Conservation (phyloP, 2,329 filamentous ascomycete genomes). For the Diaporthe batatas region DNA sequence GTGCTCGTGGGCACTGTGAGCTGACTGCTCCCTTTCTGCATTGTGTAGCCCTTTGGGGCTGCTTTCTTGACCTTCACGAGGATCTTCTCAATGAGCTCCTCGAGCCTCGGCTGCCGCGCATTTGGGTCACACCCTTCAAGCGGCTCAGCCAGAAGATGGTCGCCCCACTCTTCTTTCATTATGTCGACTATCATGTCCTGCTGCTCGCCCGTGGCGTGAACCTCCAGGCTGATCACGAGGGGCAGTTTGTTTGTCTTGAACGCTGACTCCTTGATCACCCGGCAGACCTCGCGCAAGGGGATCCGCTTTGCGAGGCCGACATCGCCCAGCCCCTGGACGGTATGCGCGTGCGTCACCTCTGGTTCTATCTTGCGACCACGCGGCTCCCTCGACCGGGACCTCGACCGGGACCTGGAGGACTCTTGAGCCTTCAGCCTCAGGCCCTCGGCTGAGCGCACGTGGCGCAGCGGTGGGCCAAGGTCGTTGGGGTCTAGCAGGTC, state of each 20-base stretch:
- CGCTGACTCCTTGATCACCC: constrained; percentile 81
- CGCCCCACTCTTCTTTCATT: constrained; percentile 90
- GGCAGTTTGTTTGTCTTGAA: constrained; percentile 83
- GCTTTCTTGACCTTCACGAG: constrained; percentile 83
- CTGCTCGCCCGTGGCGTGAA: constrained; percentile 85
- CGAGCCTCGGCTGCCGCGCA: constrained; percentile 75
- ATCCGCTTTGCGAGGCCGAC: constrained; percentile 90
- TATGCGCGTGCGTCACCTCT: constrained; percentile 78
- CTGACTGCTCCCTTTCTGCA: constrained; percentile 46
- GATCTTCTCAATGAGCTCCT: constrained; percentile 82
- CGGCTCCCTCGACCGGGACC: constrained; percentile 42
- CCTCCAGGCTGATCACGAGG: constrained; percentile 91
- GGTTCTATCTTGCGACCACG: constrained; percentile 70
- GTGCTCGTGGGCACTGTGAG: constrained; percentile 51
- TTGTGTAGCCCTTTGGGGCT: constrained; percentile 45
- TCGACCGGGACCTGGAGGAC: constrained; percentile 38
- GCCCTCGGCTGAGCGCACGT: constrained; percentile 40
- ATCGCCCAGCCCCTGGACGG: constrained; percentile 49
- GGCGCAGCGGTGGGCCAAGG: constrained; percentile 28
- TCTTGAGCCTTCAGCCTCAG: constrained; percentile 8
- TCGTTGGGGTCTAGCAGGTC: constrained; percentile 42
- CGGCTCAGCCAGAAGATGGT: constrained; percentile 74
- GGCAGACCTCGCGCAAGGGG: constrained; percentile 88
- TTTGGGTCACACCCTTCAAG: constrained; percentile 65
- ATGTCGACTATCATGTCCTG: constrained; percentile 95